Base-by-base conservation (phyloP, 1,139 yeast genomes). In the Sugiyamaella pinicola region DNA sequence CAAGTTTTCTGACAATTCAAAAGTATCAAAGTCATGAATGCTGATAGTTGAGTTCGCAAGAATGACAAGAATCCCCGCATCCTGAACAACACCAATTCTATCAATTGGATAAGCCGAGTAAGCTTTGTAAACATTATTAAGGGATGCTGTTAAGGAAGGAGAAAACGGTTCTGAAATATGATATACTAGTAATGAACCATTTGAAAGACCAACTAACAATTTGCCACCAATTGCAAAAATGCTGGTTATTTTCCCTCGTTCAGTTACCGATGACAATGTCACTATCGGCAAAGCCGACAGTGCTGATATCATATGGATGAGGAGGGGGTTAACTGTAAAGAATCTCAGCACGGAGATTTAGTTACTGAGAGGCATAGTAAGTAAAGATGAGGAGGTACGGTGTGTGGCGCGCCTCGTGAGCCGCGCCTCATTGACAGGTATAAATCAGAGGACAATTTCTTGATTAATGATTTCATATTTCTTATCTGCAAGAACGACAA, bases 61-160 rank as follows among this genome's bases (percentile, higher is more conserved):
- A 2, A 68, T 64, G 3, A 73, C 61, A 35, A 75, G 53, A 33
- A 67, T 65, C 13, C 70, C 69, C n/a, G 73, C 65, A 41, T 68
- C 71, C 22, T 69, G 64, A 21, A 74, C 54, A 13, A 70, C 62
- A 15, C 67, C 70, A 9, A 75, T 57, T 49, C 67, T 65, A 10
- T 64, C 67, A 37, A 73, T 66, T 15, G 72, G 54, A 22, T 54
- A 41, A 21, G 47, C 47, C 9, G 63, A 48, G 13, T 64, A 46
- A 28, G 52, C 55, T 9, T 55, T 51, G 40, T 56, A 47, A 6
- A 58, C 52, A 4, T 61, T 52, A 21, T 47, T 39, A 21, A 63
- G 55, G 17, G 47, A 29, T 6, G 61, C 60, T 34, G 51, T 45
- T 18, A 56, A 51, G 18, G 49, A 38, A 4, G 60, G 58, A 7